A percentile compares a stretch with the other conserved stretches of the same genome.
Evolutionary conservation across 495 filamentous ascomycete genomes (phyloP).

Genomic region (Penicillium crystallinum): DNA sequence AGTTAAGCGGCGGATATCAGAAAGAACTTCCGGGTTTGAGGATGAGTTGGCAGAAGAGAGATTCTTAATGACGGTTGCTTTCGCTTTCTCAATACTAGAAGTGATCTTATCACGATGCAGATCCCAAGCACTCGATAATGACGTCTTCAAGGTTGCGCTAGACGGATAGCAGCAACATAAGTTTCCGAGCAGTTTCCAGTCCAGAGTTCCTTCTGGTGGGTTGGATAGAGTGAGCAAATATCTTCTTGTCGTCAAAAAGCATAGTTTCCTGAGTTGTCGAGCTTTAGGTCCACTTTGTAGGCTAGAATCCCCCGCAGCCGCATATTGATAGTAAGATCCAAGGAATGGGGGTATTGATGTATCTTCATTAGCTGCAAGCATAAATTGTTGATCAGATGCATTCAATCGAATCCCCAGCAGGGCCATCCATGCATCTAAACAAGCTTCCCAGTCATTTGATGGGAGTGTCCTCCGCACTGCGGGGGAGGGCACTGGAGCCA

Average conservation of each 20-base stretch:
- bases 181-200: constrained; percentile 36
- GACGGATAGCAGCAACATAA: constrained; percentile 39
- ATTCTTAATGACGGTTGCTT: constrained; percentile 38
- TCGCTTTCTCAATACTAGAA: constrained; percentile 42
- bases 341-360: constrained; percentile 56
- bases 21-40: constrained; percentile 19
- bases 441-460: constrained; percentile 70
- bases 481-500: constrained; percentile 71
- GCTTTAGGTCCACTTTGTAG: constrained; percentile 44
- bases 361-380: constrained; percentile 44
- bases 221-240: constrained; percentile 27
- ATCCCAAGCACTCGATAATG: constrained; percentile 40
- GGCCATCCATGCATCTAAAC: constrained; percentile 70
- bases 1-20: constrained; percentile 37
- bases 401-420: constrained; percentile 60
- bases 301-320: constrained; percentile 31
- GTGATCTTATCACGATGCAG: constrained; percentile 34
- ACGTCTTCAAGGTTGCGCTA: constrained; percentile 32
- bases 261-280: constrained; percentile 51
- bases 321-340: constrained; percentile 54
- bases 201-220: constrained; percentile 26
- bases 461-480: constrained; percentile 59
- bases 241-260: constrained; percentile 55
- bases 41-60: constrained; percentile 45
- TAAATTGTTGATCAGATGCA: constrained; percentile 49